Evolutionary conservation across 345 rosid genomes (phyloP).

Genomic region (Schrenkiella parvula): DNA sequence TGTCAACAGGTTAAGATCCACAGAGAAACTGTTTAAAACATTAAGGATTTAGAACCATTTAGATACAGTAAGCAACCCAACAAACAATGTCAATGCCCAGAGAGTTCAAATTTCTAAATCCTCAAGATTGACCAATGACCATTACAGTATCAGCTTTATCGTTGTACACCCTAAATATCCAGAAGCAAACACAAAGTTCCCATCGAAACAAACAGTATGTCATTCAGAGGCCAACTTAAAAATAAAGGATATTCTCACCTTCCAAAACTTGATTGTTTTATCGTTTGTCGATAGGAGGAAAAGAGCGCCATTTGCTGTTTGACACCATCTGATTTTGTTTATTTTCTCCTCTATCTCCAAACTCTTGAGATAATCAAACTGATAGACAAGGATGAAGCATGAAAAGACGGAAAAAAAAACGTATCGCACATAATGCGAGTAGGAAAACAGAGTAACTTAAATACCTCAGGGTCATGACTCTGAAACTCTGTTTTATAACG

Average conservation of each 20-base stretch:
- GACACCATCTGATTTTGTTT: constrained; percentile 96
- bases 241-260: constrained; percentile 45
- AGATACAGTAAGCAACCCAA: neutral
- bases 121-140: neutral
- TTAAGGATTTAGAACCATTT: neutral
- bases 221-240: neutral
- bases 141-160: neutral
- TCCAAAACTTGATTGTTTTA: constrained; percentile 63
- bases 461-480: constrained; percentile 96
- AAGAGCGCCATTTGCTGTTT: constrained; percentile 69
- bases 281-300: constrained; percentile 84
- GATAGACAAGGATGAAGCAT: constrained; percentile 16
- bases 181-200: neutral
- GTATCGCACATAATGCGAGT: neutral
- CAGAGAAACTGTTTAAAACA: neutral
- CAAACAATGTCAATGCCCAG: constrained; percentile 12
- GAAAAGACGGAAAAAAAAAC: neutral
- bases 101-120: neutral
- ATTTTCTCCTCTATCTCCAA: constrained; percentile 99
- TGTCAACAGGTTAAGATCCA: neutral
- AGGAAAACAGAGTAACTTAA: constrained; percentile 4
- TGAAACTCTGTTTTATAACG: constrained; percentile 91
- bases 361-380: constrained; percentile 98
- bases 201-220: neutral
- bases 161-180: neutral